A percentile compares a stretch with the other conserved stretches of the same genome.
phyloP scores from a whole-genome alignment of 108 stramenopile genomes.

The Nitzschia putrida region DNA sequence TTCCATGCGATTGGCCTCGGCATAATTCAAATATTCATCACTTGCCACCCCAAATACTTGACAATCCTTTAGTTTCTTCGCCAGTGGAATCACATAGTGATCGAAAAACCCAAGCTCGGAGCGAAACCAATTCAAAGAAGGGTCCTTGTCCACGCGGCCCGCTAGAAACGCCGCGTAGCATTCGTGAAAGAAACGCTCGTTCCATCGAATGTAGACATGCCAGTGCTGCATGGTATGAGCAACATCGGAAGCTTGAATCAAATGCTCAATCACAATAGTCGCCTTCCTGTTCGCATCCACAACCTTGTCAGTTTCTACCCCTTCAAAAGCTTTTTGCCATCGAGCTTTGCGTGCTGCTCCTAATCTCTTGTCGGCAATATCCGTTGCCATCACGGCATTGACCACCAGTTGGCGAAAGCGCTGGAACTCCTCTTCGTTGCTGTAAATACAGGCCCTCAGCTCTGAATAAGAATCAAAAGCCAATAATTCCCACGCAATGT shows the following conservation, averaged over 20 bases:
- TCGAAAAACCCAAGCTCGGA: constrained; percentile 23
- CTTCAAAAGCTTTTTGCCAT: constrained; percentile 26
- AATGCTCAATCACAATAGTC: constrained; percentile 47
- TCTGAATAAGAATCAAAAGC: constrained; percentile 29
- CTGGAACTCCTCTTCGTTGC: constrained; percentile 20
- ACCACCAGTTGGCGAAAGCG: constrained; percentile 44
- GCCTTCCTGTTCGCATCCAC: constrained; percentile 29
- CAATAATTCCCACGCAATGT: constrained; percentile 40
- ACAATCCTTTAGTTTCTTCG: constrained; percentile 23
- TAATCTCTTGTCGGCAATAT: constrained; percentile 30
- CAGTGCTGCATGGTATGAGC: constrained; percentile 61
- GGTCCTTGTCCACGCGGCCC: constrained; percentile 9
- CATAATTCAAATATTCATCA: constrained; percentile 27
- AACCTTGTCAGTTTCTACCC: not conserved
- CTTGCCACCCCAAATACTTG: constrained; percentile 13
- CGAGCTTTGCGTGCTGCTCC: constrained; percentile 4
- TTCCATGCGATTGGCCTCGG: constrained; percentile 14
- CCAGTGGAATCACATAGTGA: constrained; percentile 18
- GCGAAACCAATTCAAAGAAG: constrained; percentile 9
- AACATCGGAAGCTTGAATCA: constrained; percentile 59
- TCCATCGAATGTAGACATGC: constrained; percentile 55
- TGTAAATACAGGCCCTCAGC: constrained; percentile 27
- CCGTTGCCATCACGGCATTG: constrained; percentile 40
- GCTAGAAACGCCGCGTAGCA: not conserved
- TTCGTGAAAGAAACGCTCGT: constrained; percentile 40